phyloP scores from a whole-genome alignment of 495 filamentous ascomycete species.

The Penicillium coprophilum region DNA sequence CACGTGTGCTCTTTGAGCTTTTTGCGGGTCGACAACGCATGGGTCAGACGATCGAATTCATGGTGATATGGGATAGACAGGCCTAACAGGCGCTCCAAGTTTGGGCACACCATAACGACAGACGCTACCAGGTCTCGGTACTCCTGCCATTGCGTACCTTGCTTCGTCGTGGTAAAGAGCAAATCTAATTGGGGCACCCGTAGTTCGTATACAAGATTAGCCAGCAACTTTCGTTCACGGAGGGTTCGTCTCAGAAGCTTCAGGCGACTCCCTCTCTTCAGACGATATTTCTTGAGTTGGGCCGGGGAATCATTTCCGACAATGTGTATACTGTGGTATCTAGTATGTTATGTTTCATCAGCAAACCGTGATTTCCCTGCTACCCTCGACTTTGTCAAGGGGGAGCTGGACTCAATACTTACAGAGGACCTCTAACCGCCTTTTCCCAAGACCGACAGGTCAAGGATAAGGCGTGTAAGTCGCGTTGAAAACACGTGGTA shows the following conservation, averaged over 20 bases:
- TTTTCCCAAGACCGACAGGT: conserved; percentile 67
- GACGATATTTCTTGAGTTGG: conserved; percentile 65
- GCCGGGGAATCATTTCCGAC: conserved; percentile 63
- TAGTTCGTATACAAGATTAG: conserved; percentile 69
- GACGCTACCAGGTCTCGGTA: conserved; percentile 74
- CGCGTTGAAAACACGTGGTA: conserved; percentile 75
- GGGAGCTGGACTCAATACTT: conserved; percentile 31
- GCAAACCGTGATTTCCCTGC: conserved; percentile 1
- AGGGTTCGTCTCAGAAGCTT: conserved; percentile 76
- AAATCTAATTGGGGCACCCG: conserved; percentile 63
- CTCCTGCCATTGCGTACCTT: conserved; percentile 51
- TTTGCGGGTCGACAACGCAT: conserved; percentile 74
- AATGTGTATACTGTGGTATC: conserved; percentile 70
- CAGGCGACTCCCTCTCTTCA: conserved; percentile 66
- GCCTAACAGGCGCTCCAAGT: conserved; percentile 73
- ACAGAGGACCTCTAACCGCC: conserved; percentile 64
- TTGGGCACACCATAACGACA: conserved; percentile 82
- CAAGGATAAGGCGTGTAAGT: conserved; percentile 65
- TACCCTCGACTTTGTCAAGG: neutral
- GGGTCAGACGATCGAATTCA: conserved; percentile 69
- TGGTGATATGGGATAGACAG: conserved; percentile 69
- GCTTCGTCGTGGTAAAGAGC: conserved; percentile 50
- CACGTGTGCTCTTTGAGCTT: conserved; percentile 78
- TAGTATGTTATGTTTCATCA: conserved; percentile 26
- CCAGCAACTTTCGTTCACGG: conserved; percentile 65